These are phyloP conservation scores for Botrytis galanthina DNA, from an alignment of 2,329 filamentous ascomycete species.

Conservation along the genomic window DNA sequence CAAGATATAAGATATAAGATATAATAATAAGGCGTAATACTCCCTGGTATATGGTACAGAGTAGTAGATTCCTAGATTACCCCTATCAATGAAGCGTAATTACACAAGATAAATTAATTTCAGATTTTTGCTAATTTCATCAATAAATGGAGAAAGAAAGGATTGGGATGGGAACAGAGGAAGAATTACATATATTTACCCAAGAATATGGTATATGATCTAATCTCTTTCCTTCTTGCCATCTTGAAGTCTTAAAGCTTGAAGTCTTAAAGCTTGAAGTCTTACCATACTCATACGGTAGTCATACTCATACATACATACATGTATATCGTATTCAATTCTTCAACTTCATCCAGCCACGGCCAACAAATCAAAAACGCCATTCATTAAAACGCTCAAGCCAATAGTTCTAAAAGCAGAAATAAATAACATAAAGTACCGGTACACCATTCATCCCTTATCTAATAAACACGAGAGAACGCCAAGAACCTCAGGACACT, in stretches of 20 bases:
- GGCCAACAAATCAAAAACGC: background rate
- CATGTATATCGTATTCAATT: background rate
- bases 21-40: background rate
- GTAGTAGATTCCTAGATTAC: background rate
- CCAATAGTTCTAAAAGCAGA: background rate
- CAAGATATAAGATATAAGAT: too few species aligned
- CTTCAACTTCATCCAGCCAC: too few species aligned
- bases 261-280: too few species aligned
- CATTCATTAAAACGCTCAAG: conserved; percentile 4
- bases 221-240: background rate
- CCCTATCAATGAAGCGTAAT: conserved; percentile 5
- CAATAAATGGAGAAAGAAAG: background rate
- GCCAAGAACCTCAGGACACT: conserved; percentile 20
- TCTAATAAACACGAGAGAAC: conserved; percentile 6
- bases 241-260: too few species aligned
- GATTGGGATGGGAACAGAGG: background rate
- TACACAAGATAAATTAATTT: background rate
- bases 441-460: conserved; percentile 5
- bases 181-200: background rate
- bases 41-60: background rate
- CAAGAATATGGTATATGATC: background rate
- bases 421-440: background rate
- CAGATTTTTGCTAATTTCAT: background rate
- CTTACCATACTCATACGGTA: background rate
- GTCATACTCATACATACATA: background rate